A percentile compares a stretch with the other conserved stretches of the same genome.
Conservation (phyloP, 805 yeast genomes). For the Allodekkera sacchari region DNA sequence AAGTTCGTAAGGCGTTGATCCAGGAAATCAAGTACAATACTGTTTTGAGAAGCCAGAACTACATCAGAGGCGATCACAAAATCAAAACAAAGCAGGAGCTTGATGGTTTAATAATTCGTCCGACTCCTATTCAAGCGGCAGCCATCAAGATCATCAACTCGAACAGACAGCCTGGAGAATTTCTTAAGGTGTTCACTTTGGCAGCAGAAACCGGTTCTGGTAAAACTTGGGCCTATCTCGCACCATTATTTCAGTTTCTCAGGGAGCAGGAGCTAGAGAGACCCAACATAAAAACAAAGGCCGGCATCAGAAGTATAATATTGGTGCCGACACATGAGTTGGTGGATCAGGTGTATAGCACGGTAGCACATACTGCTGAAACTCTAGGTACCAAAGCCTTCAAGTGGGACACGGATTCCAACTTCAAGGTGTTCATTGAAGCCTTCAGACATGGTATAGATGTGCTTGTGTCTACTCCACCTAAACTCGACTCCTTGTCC, state of each 20-base stretch:
- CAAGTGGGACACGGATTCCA: slow-evolving; percentile 57
- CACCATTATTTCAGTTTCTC: slow-evolving; percentile 64
- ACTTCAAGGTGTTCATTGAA: slow-evolving; percentile 44
- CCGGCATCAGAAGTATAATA: slow-evolving; percentile 61
- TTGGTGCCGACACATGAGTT: slow-evolving; percentile 86
- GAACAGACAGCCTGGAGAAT: slow-evolving; percentile 24
- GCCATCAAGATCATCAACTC: slow-evolving; percentile 53
- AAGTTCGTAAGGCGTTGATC: slow-evolving; percentile 52
- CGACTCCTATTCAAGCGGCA: slow-evolving; percentile 80
- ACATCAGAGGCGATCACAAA: slow-evolving; percentile 19
- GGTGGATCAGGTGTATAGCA: slow-evolving; percentile 65
- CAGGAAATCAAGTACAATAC: slow-evolving; percentile 44
- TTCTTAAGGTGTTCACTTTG: slow-evolving; percentile 57
- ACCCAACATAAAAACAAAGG: slow-evolving; percentile 14
- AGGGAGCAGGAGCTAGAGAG: slow-evolving; percentile 40
- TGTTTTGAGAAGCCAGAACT: slow-evolving; percentile 29
- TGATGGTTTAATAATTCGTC: slow-evolving; percentile 33
- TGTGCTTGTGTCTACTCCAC: slow-evolving; percentile 80
- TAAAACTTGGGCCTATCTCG: slow-evolving; percentile 85
- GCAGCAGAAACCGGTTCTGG: slow-evolving; percentile 99
- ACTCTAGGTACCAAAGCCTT: slow-evolving; percentile 35
- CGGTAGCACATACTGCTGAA: slow-evolving; percentile 26
- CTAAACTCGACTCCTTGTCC: slow-evolving; percentile 39
- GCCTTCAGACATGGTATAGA: slow-evolving; percentile 52
- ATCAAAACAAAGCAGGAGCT: slow-evolving; percentile 24